Conservation (phyloP, 2,329 filamentous ascomycete genomes). For the Sordariomycetes sp. region DNA sequence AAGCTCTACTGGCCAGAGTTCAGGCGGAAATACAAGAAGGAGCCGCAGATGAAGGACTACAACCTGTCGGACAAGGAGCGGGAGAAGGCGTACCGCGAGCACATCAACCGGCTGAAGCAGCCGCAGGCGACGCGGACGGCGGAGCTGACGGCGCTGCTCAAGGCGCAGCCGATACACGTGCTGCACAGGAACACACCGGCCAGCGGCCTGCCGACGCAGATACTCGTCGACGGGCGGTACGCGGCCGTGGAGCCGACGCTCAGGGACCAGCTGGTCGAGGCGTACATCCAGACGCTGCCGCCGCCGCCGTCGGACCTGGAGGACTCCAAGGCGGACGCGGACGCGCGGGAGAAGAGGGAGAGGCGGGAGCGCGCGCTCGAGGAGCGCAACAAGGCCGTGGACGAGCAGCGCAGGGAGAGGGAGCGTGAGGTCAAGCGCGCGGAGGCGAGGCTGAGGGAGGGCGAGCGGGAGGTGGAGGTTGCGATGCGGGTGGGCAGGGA, state of each 20-base stretch:
- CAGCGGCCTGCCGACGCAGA: conserved; percentile 48
- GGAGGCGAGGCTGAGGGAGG: conserved; percentile 53
- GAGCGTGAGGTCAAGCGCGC: conserved; percentile 50
- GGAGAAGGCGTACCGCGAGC: conserved; percentile 72
- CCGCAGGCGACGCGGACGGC: conserved; percentile 57
- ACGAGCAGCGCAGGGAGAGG: conserved; percentile 53
- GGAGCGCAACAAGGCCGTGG: conserved; percentile 53
- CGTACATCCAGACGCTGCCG: conserved; percentile 55
- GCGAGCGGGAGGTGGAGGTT: conserved; percentile 57
- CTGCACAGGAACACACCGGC: conserved; percentile 52
- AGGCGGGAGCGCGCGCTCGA: conserved; percentile 58
- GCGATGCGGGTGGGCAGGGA: conserved; percentile 62
- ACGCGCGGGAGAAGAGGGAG: conserved; percentile 38
- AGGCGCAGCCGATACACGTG: conserved; percentile 43
- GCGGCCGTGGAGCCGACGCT: conserved; percentile 53
- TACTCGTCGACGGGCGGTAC: conserved; percentile 61
- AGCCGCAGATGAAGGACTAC: conserved; percentile 68
- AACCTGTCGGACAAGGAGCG: conserved; percentile 65
- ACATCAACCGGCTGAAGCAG: conserved; percentile 58
- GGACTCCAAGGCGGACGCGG: conserved; percentile 39
- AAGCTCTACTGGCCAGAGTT: conserved; percentile 99
- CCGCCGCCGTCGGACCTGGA: conserved; percentile 39
- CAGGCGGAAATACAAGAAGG: conserved; percentile 79
- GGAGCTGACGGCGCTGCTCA: conserved; percentile 59
- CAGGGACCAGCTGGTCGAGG: conserved; percentile 56